Evolutionary conservation across 73 alveolate genomes (phyloP), one percentile per base, ranked within the genome.

Genomic region (Paramecium sonneborni): DNA sequence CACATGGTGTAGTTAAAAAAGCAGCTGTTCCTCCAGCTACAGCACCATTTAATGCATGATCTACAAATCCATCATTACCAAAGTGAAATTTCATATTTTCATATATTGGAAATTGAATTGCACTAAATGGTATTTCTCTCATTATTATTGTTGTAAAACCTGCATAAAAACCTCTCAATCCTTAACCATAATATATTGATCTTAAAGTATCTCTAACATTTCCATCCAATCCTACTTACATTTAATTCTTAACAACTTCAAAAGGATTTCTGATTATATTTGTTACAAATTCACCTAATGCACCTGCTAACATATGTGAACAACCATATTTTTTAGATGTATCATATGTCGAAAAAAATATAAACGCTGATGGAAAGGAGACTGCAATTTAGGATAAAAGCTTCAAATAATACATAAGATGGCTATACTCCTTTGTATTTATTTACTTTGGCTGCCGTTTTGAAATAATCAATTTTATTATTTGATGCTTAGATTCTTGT

Each of bases 291-390:
- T 96, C 98, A 20, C 96, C 98, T 12, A 93, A 23, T 9, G 96
- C 94, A 6, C 97, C 98, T 18, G 97, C 96, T 3, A 96, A 8
- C 90, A 88, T 69, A 88, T 88, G 91, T 6, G 91, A 20, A 26
- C 21, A 35, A 23, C 89, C 69, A 34, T 57, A 86, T 82, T 92
- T 88, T 62, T 96, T 96, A 57, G 95, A 67, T 24, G 69, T 46
- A 79, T 96, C 98, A 85, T 96, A 96, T 23, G 97, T 76, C 7
- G 93, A 79, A 95, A 95, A 96, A 86, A 95, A 96, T 12, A 86
- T 72, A 12, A 95, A 96, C 9, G 98, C 98, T 58, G 95, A 96
- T 21, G 98, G 98, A 90, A 96, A 96, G 2, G 97, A 87, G 34
- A 96, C 98, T 2, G 92, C 39, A 93, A 95, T 92, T 32, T 79